Conservation (phyloP, 2,329 filamentous ascomycete genomes). For the Cercospora sojina region DNA sequence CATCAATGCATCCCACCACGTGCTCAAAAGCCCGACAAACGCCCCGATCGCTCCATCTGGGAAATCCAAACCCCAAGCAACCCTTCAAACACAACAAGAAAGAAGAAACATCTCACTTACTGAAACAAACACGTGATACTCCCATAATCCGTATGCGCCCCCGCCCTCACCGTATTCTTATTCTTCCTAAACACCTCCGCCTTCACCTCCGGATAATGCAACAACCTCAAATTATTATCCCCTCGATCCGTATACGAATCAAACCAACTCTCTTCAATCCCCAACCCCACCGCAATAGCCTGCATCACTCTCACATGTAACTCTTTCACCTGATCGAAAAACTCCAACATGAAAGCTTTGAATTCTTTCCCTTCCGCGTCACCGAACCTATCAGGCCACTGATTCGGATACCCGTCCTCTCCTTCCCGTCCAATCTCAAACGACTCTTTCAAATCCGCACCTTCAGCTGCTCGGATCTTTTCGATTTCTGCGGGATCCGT, state of each 20-base stretch:
- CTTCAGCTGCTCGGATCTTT: constrained; percentile 52
- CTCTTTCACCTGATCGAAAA: constrained; percentile 71
- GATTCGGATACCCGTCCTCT: constrained; percentile 66
- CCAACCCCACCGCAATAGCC: constrained; percentile 59
- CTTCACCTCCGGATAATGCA: constrained; percentile 57
- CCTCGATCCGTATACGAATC: constrained; percentile 68
- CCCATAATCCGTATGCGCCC: constrained; percentile 70
- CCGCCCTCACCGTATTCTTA: constrained; percentile 61
- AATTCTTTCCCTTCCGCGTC: constrained; percentile 62
- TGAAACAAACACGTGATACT: constrained; percentile 53
- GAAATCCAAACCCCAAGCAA: neutral
- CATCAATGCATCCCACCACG: neutral
- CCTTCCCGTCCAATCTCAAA: constrained; percentile 63
- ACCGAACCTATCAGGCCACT: constrained; percentile 67
- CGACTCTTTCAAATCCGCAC: constrained; percentile 56
- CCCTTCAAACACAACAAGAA: neutral
- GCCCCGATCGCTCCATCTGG: neutral
- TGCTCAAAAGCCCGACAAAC: constrained; percentile 6
- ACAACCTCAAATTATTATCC: constrained; percentile 61
- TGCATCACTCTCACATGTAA: constrained; percentile 73
- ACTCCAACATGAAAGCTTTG: constrained; percentile 69
- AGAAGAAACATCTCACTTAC: constrained; percentile 14
- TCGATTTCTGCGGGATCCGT: constrained; percentile 58
- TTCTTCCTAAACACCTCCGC: constrained; percentile 55
- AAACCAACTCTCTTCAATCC: constrained; percentile 73